Evolutionary conservation across 768 basidiomycete species (phyloP).

Genomic region (Kwoniella bestiolae): DNA sequence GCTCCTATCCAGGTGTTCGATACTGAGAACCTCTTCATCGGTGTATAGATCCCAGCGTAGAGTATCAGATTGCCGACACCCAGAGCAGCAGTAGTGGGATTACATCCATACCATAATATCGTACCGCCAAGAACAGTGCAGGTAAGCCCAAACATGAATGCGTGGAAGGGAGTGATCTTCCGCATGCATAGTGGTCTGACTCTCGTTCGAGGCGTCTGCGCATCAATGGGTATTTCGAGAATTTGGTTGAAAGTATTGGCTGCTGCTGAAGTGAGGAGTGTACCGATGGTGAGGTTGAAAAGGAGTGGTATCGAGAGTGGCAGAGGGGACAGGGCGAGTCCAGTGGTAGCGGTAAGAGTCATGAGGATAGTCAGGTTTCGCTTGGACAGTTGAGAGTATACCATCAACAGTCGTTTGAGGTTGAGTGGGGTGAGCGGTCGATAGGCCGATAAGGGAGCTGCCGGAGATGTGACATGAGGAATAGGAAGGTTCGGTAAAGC

Average conservation of each 20-base stretch:
- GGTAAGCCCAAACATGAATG: conserved; percentile 72
- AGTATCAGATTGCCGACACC: conserved; percentile 83
- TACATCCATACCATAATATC: conserved; percentile 79
- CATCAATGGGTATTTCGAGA: conserved; percentile 92
- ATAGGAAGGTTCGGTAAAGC: conserved; percentile 43
- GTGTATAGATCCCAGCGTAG: conserved; percentile 91
- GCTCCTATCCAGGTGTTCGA: conserved; percentile 94
- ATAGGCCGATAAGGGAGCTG: conserved; percentile 43
- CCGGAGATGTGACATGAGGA: conserved; percentile 37
- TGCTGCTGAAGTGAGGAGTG: conserved; percentile 85
- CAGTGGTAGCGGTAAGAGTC: conserved; percentile 85
- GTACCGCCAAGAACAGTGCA: conserved; percentile 80
- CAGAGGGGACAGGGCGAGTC: conserved; percentile 88
- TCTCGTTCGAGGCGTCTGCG: conserved; percentile 92
- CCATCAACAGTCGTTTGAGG: conserved; percentile 62
- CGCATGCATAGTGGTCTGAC: conserved; percentile 82
- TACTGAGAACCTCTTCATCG: conserved; percentile 79
- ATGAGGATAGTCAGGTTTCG: conserved; percentile 79
- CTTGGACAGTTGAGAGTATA: conserved; percentile 84
- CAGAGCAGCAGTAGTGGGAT: conserved; percentile 80
- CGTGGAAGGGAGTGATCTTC: conserved; percentile 83
- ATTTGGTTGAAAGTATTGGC: conserved; percentile 95
- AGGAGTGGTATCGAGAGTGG: conserved; percentile 82
- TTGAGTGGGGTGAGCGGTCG: conserved; percentile 53
- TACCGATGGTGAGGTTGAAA: conserved; percentile 84